phyloP scores from a whole-genome alignment of 2,329 filamentous ascomycete genomes.

The Dactylellina cionopaga region DNA sequence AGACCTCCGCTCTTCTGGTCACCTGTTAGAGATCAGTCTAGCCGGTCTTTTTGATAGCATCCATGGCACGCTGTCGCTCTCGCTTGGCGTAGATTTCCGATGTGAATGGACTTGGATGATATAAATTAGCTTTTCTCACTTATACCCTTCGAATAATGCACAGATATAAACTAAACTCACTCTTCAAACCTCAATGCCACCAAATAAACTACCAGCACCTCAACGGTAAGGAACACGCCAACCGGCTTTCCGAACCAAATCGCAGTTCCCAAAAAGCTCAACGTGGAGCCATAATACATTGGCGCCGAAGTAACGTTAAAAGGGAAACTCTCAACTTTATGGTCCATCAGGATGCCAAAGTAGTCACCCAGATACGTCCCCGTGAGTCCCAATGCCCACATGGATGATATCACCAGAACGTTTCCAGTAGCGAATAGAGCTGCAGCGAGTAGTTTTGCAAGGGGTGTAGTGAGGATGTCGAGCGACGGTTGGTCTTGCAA shows the following conservation, averaged over 20 bases:
- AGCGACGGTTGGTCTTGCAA: constrained; percentile 70
- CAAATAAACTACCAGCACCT: constrained; percentile 55
- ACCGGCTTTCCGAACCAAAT: constrained; percentile 87
- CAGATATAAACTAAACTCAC: constrained; percentile 64
- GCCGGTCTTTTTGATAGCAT: constrained; percentile 55
- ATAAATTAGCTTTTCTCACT: constrained; percentile 12
- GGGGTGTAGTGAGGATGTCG: constrained; percentile 68
- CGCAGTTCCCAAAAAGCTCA: constrained; percentile 90
- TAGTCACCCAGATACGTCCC: constrained; percentile 98
- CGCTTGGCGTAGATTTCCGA: constrained; percentile 90
- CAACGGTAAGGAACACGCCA: constrained; percentile 69
- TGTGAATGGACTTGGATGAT: constrained; percentile 77
- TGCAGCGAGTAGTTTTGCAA: constrained; percentile 72
- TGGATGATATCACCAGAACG: constrained; percentile 84
- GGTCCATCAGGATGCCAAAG: constrained; percentile 97
- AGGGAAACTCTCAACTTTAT: constrained; percentile 91
- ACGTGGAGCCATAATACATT: constrained; percentile 95
- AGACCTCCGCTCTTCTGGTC: background rate
- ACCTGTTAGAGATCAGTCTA: constrained; percentile 25
- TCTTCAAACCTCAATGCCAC: constrained; percentile 56
- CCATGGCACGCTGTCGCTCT: constrained; percentile 67
- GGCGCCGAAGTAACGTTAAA: constrained; percentile 91
- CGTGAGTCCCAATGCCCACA: constrained; percentile 90
- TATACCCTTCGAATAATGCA: background rate
- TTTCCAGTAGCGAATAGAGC: constrained; percentile 80